These are phyloP conservation scores for Neonectria neomacrospora DNA, from an alignment of 2,329 filamentous ascomycete genomes.

Conservation along the genomic window DNA sequence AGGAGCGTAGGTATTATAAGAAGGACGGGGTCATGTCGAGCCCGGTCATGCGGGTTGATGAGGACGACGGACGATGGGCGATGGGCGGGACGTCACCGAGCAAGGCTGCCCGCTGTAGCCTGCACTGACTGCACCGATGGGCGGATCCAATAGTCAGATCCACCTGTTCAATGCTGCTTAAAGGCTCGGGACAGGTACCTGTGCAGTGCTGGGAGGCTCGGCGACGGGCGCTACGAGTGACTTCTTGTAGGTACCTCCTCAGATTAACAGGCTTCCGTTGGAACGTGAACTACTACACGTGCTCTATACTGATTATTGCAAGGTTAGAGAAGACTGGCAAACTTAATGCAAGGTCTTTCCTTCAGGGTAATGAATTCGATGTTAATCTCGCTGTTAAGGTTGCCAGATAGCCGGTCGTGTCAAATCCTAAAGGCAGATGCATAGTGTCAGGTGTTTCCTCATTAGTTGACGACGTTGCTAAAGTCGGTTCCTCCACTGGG, in stretches of 20 bases:
- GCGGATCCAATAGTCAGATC: neutral
- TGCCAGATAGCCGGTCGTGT: neutral
- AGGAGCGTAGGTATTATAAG: constrained; percentile 2
- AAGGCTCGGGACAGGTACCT: constrained; percentile 19
- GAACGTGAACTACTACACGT: neutral
- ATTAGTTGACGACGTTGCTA: constrained; percentile 31
- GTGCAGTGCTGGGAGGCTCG: constrained; percentile 13
- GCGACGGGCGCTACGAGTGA: constrained; percentile 8
- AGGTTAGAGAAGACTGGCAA: neutral
- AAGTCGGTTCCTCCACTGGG: constrained; percentile 33
- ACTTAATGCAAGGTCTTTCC: neutral
- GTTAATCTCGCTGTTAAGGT: neutral
- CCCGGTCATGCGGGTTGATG: constrained; percentile 4
- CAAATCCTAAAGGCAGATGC: neutral
- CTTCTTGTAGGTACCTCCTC: constrained; percentile 1
- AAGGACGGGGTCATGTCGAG: neutral
- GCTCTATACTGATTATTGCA: too few relatives aligned
- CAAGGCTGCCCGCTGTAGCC: constrained; percentile 12
- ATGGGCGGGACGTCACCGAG: constrained; percentile 12
- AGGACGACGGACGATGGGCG: constrained; percentile 5
- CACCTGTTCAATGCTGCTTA: constrained; percentile 16
- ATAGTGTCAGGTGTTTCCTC: neutral
- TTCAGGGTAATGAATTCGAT: neutral
- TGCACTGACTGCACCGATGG: constrained; percentile 6
- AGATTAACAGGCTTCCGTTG: too few relatives aligned